Base-by-base conservation (phyloP, 305 asterid species). In the Fraxinus baroniana region DNA sequence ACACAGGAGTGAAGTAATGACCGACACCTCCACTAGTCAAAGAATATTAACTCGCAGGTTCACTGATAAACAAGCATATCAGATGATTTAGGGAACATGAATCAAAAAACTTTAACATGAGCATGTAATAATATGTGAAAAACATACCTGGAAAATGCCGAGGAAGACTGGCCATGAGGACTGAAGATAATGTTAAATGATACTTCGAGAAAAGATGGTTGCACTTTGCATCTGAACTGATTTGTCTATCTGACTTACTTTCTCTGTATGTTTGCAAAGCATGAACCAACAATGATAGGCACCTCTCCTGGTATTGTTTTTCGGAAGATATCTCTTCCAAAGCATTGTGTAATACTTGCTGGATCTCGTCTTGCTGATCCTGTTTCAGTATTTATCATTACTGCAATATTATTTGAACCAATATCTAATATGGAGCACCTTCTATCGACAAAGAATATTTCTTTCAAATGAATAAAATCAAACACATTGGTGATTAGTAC, bases 141-240 rank as follows among this genome's bases (percentile, higher is more conserved):
- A 24, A 75, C 72, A 70, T 90, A 94, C 99, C 98, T 24, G 98
- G 94, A 86, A 96, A 96, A 86, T 92, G 93, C 83, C 90, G 89
- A 72, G 97, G 99, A 84, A 96, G 93, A 87, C 92, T 92, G 86
- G 94, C 92, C 98, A 96, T 87, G 83, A 96, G 92, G 81, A 92
- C 88, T 7, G 98, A 94, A 85, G 94, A 87, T 64, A 90, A 91
- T 36, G 87, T 83, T 77, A 93, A 82, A 72, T 93, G 95, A 90
- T 91, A 94, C 84, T 94, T 96, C 72, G 94, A 89, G 85, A 93
- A 78, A 46, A 94, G 84, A 83, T 85, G 89, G 66, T 81, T 90
- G 77, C 66, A 83, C 36, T 85, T 86, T 52, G 86, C 82, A 81
- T 91, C 90, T 18, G 92, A 81, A 82, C 83, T 82, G 49, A 78